Evolutionary conservation across 2,329 filamentous ascomycete genomes (phyloP), one percentile per base, ranked within the genome.

Genomic region (Epichloe uncinata): DNA sequence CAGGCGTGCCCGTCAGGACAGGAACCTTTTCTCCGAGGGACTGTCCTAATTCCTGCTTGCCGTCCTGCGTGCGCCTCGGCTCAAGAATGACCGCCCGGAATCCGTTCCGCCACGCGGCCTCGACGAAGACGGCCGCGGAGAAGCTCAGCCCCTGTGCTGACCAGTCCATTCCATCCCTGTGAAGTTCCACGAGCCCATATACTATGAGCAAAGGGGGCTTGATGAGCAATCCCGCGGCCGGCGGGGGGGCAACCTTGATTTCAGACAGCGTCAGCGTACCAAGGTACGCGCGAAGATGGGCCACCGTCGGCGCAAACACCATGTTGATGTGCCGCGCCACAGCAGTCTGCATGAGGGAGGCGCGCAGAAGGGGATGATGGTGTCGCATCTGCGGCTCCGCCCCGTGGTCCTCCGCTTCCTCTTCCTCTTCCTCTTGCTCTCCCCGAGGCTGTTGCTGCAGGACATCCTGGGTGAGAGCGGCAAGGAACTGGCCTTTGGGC

Each of bases 261-360:
- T 68, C 61, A 1, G 57, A 55, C 2, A 63, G 54, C 16, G 67
- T 67, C 52, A 79, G 75, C 47, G 78, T 73, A 41, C 84, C 73
- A 16, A 96, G 73, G 59, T 84, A 87, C 36, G 87, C 87, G 49
- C 87, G 82, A 6, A 95, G 76, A 63, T 86, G 82, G 20, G 85
- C 81, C 49, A 93, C 75, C 2, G 84, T 87, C 0, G 87, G 81
- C 49, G 81, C 77, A 66, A 94, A 96, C 36, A 79, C 69, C 8
- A 90, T 65, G 49, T 78, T 79, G 54, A 94, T 75, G 58, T 82
- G 79, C 33, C 80, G 77, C 7, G 87, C 83, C 3, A 77, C 74
- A 44, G 82, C 78, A 30, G 90, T 72, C 54, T 87, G 77, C 49
- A 81, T 75, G 13, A 95, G 77, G 0, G 85, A 81, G 30, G 82